Evolutionary conservation across 2,329 filamentous ascomycete genomes (phyloP).

Genomic region (Xylaria digitata): DNA sequence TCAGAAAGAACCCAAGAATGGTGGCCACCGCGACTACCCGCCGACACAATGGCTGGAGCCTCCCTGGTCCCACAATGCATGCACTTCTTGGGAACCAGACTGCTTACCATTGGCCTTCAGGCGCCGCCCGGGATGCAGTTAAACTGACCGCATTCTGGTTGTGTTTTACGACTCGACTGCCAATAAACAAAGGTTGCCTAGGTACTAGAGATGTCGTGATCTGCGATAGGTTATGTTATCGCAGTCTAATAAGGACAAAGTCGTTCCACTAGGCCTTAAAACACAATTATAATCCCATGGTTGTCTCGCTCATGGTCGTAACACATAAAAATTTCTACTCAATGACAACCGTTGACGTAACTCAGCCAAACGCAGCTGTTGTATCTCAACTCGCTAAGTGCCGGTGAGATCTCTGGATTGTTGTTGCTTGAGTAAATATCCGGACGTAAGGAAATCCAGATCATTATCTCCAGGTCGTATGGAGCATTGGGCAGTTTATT

Average conservation of each 20-base stretch:
- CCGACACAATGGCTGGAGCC: not conserved
- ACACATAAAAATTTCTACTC: conserved; percentile 8
- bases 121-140: conserved; percentile 32
- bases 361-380: conserved; percentile 8
- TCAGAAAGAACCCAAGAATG: conserved; percentile 62
- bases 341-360: not conserved
- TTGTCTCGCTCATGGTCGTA: conserved; percentile 22
- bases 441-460: conserved; percentile 22
- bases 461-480: conserved; percentile 37
- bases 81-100: conserved; percentile 3
- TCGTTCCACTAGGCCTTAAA: conserved; percentile 20
- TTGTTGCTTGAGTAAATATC: conserved; percentile 10
- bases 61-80: not conserved
- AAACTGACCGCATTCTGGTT: conserved; percentile 40
- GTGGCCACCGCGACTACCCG: conserved; percentile 43
- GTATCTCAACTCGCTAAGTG: conserved; percentile 7
- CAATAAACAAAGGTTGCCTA: conserved; percentile 39
- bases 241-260: conserved; percentile 4
- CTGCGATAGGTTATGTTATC: conserved; percentile 12
- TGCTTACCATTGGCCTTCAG: conserved; percentile 7
- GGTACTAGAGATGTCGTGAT: conserved; percentile 20
- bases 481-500: conserved; percentile 47
- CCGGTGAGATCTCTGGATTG: not conserved
- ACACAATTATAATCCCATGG: conserved; percentile 31
- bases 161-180: conserved; percentile 45